Conservation (phyloP, 2,329 filamentous ascomycete genomes). For the Trichoderma koningiopsis region DNA sequence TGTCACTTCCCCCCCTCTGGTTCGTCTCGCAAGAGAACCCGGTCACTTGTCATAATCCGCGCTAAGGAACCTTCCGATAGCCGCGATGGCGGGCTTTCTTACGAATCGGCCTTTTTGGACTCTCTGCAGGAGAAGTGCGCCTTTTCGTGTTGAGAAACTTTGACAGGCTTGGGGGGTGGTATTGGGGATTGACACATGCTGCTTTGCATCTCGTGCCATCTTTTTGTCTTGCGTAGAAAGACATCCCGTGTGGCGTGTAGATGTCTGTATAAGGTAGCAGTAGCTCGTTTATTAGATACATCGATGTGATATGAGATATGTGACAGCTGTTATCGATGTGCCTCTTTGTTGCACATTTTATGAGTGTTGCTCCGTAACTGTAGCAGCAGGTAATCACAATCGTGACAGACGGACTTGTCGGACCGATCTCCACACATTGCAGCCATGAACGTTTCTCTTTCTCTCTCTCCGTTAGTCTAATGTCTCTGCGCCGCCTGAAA, state of each 20-base stretch:
- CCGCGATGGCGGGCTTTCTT: slow-evolving; percentile 20
- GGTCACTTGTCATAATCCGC: slow-evolving; percentile 1
- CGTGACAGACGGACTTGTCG: not conserved
- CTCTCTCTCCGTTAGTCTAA: not conserved
- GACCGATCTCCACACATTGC: not conserved
- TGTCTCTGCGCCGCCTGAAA: not conserved
- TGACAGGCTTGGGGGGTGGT: not conserved
- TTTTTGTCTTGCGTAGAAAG: not conserved
- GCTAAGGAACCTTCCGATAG: slow-evolving; percentile 22
- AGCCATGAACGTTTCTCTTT: not conserved
- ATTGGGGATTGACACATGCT: not conserved
- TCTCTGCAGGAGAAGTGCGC: not conserved
- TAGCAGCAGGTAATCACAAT: not conserved
- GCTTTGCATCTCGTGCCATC: not conserved
- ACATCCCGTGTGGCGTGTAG: not conserved
- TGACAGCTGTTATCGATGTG: not conserved
- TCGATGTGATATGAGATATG: not conserved
- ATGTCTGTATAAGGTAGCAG: not conserved
- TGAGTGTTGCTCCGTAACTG: not conserved
- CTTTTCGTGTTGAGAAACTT: not conserved
- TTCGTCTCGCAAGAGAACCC: not conserved
- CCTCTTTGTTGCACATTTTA: not conserved
- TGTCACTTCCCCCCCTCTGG: not conserved
- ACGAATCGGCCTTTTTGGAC: not conserved
- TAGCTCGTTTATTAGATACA: not conserved